Percentiles rank a stretch among this genome's conserved stretches.
Evolutionary conservation across 2,329 filamentous ascomycete species (phyloP).

Genomic region (Venturia nashicola): DNA sequence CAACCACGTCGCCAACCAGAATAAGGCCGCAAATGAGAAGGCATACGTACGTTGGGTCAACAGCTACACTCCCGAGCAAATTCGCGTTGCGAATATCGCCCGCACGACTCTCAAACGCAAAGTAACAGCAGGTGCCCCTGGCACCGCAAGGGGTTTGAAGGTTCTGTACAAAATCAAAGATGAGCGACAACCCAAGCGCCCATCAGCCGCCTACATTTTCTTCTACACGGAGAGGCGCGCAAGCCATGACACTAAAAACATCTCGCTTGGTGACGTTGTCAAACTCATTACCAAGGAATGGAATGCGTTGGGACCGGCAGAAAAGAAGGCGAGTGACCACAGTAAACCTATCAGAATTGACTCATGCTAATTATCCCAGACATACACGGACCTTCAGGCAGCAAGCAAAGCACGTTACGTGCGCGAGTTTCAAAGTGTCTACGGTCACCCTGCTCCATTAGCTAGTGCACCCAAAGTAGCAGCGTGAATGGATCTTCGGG

Average conservation of each 20-base stretch:
- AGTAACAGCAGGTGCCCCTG: slow-evolving; percentile 11
- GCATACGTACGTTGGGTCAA: slow-evolving; percentile 43
- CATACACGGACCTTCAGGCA: slow-evolving; percentile 5
- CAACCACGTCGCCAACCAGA: slow-evolving; percentile 37
- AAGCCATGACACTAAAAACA: slow-evolving; percentile 39
- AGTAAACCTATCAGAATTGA: not conserved
- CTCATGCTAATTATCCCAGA: slow-evolving; percentile 2
- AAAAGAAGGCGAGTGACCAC: slow-evolving; percentile 32
- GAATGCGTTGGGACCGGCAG: slow-evolving; percentile 30
- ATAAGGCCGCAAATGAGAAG: slow-evolving; percentile 29
- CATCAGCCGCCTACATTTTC: slow-evolving; percentile 24
- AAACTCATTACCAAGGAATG: slow-evolving; percentile 35
- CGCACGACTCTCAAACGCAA: slow-evolving; percentile 26
- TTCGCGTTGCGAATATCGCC: slow-evolving; percentile 47
- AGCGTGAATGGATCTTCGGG: not conserved
- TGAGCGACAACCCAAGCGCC: slow-evolving; percentile 38
- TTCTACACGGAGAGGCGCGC: slow-evolving; percentile 34
- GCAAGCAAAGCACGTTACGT: slow-evolving; percentile 8
- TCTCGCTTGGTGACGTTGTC: slow-evolving; percentile 26
- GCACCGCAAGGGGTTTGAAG: slow-evolving; percentile 10
- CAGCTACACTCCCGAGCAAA: slow-evolving; percentile 42
- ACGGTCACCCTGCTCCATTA: slow-evolving; percentile 8
- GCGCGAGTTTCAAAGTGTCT: slow-evolving; percentile 9
- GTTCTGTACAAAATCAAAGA: slow-evolving; percentile 33
- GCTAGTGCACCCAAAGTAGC: not conserved